A percentile compares a stretch with the other conserved stretches of the same genome.
phyloP scores from a whole-genome alignment of 371 early-diverging fungal species.

The Haplosporangium sp. region DNA sequence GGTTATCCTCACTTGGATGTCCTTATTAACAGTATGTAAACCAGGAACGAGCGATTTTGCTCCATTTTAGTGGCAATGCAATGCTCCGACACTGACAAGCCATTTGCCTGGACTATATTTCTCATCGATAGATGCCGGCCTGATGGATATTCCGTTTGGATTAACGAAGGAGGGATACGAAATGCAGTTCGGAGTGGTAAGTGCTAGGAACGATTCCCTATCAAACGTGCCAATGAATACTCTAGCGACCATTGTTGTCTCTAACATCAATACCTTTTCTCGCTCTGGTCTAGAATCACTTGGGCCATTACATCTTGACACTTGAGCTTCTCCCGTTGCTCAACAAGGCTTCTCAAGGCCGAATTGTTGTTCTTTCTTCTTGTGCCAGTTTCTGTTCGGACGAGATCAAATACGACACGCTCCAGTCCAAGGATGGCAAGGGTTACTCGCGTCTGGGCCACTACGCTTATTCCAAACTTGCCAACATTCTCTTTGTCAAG shows the following conservation, averaged over 20 bases:
- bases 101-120: neutral
- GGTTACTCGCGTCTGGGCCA: slow-evolving; percentile 55
- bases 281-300: slow-evolving; percentile 29
- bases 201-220: neutral
- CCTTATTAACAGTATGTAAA: slow-evolving; percentile 61
- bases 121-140: slow-evolving; percentile 54
- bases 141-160: slow-evolving; percentile 50
- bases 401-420: slow-evolving; percentile 55
- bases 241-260: neutral
- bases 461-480: slow-evolving; percentile 68
- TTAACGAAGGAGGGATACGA: slow-evolving; percentile 49
- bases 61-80: neutral
- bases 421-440: slow-evolving; percentile 31
- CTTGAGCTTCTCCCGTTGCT: slow-evolving; percentile 59
- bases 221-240: neutral
- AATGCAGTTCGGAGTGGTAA: slow-evolving; percentile 55
- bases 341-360: slow-evolving; percentile 52
- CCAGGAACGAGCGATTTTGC: neutral
- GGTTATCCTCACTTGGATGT: slow-evolving; percentile 56
- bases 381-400: slow-evolving; percentile 47
- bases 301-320: slow-evolving; percentile 44
- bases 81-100: neutral
- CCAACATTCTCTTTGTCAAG: slow-evolving; percentile 68
- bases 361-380: slow-evolving; percentile 66
- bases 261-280: neutral